A percentile compares a stretch with the other conserved stretches of the same genome.
These are phyloP conservation scores for carrot (Daucus carota) DNA, from an alignment of 129 eudicot genomes.

Conservation along the genomic window DH1_v3.0 NC_030387.2:37024001-37024500, in stretches of 20 bases:
- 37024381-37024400: conserved; percentile 38
- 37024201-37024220: conserved; percentile 29
- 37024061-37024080: conserved; percentile 49
- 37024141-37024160: conserved; percentile 12
- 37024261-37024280: conserved; percentile 42
- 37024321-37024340: conserved; percentile 48
- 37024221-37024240: conserved; percentile 24
- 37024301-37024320: conserved; percentile 38
- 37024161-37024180: conserved; percentile 35
- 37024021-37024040: conserved; percentile 56
- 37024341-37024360: conserved; percentile 47
- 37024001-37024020: conserved; percentile 53
- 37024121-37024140: conserved; percentile 29
- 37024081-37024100: conserved; percentile 55
- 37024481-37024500: conserved; percentile 29
- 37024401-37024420: conserved; percentile 1
- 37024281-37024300: conserved; percentile 61
- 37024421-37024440: background rate
- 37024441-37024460: background rate
- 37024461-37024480: conserved; percentile 25
- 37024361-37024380: conserved; percentile 34
- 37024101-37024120: conserved; percentile 41
- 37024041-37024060: conserved; percentile 48
- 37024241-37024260: conserved; percentile 24
- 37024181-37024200: conserved; percentile 46